Conservation (phyloP, 1,284 basidiomycete species). For the Malassezia sp. region DNA sequence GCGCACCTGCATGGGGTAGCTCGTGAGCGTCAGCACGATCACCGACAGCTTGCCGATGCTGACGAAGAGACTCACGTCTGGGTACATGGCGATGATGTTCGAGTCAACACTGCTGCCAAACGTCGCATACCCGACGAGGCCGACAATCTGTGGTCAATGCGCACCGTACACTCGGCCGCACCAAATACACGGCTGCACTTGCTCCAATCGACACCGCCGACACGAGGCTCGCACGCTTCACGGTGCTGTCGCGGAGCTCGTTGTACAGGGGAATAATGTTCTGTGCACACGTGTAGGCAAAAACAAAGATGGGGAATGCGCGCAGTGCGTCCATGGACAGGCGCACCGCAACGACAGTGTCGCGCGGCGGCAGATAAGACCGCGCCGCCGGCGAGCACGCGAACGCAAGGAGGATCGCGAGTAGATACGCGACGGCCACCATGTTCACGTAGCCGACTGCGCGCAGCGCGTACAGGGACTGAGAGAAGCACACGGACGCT, state of each 20-base stretch:
- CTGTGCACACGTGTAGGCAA: constrained; percentile 53
- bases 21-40: constrained; percentile 58
- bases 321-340: constrained; percentile 58
- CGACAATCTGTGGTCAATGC: no score
- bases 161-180: no score
- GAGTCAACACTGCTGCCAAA: constrained; percentile 63
- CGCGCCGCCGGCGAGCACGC: constrained; percentile 23
- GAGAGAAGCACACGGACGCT: constrained; percentile 71
- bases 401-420: constrained; percentile 40
- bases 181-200: constrained; percentile 38
- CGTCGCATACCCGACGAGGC: constrained; percentile 73
- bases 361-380: constrained; percentile 24
- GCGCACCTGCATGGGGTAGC: constrained; percentile 53
- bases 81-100: constrained; percentile 54
- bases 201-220: constrained; percentile 72
- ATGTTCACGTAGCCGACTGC: constrained; percentile 76
- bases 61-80: constrained; percentile 80
- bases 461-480: constrained; percentile 57
- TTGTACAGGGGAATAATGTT: constrained; percentile 65
- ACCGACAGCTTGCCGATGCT: constrained; percentile 87
- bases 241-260: constrained; percentile 70
- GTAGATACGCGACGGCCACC: constrained; percentile 58
- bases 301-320: constrained; percentile 85
- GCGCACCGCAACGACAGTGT: constrained; percentile 22
- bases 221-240: constrained; percentile 72